Base-by-base conservation (phyloP, 148 eudicot species). In the Nyssa sinensis region DNA sequence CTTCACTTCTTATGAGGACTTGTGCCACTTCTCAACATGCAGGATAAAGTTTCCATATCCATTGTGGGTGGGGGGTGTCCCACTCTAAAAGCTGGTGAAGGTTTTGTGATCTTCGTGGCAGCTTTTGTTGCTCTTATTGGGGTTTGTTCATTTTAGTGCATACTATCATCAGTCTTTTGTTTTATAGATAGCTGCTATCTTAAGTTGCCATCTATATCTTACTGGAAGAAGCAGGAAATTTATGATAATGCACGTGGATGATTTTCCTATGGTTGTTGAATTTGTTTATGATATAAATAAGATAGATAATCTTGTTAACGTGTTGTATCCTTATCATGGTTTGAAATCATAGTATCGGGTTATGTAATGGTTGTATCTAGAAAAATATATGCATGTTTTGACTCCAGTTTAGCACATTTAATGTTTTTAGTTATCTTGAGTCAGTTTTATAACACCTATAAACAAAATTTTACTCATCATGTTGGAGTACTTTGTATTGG, bases 51-150 rank as follows among this genome's bases (percentile, higher is more conserved):
- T 94, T 69, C 98, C 98, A 65, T 92, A 94, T 80, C 98, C 98
- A 9, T 92, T 90, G 77, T 96, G 92, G 80, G n/a, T n/a, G 92
- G 97, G 97, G 98, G 98, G 66, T 79, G 83, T 27, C 98, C 98
- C 33, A 84, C 80, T 62, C 58, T 89, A 70, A 76, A 90, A 72
- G 87, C 80, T 2, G 93, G 86, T 30, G 88, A 94, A 75, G 89
- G 84, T 58, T 65, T 94, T 51, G 89, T 94, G 33, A 82, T 89
- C 88, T 55, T 84, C 74, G 97, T 93, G 37, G 98, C 98, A 37
- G 86, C 93, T 77, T 85, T 94, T 39, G 93, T 94, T 67, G 82
- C 96, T 61, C 81, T 94, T 51, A 64, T 94, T 63, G 98, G 92
- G 98, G 98, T 94, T 32, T 2, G 75, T 71, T 58, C 39, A 3